phyloP scores from a whole-genome alignment of 441 rosid genomes.

The Biscutella laevigata region DNA sequence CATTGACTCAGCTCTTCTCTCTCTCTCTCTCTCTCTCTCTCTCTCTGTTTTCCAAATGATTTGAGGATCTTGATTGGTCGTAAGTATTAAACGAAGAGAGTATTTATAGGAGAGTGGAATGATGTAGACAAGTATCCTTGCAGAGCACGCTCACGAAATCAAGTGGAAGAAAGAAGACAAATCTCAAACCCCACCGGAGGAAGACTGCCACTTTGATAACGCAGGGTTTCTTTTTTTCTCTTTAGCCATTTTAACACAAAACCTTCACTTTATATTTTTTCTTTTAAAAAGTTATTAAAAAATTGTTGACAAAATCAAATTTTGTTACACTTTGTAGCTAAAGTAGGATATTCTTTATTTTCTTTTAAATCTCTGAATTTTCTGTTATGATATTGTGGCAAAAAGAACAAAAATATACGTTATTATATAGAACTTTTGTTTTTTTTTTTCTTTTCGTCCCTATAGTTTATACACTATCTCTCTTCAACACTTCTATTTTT shows the following conservation, averaged over 20 bases:
- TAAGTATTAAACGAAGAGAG: background rate
- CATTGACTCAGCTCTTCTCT: conserved; percentile 9
- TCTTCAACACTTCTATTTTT: too few relatives aligned
- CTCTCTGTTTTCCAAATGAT: background rate
- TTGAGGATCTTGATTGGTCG: background rate
- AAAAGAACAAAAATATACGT: too few relatives aligned
- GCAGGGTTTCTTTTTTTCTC: background rate
- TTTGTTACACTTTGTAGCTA: background rate
- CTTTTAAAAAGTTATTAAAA: background rate
- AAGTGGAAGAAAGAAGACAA: conserved; percentile 3
- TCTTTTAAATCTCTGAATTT: background rate
- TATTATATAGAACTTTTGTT: background rate
- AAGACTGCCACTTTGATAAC: conserved; percentile 3
- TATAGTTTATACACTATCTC: too few relatives aligned
- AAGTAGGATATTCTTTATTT: background rate
- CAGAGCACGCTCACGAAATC: conserved; percentile 16
- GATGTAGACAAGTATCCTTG: conserved; percentile 13
- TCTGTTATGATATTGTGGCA: too few relatives aligned
- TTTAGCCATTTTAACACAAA: background rate
- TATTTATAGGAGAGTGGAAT: conserved; percentile 7
- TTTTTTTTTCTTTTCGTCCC: background rate
- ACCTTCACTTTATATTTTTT: background rate
- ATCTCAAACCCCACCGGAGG: conserved; percentile 15
- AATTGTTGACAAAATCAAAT: background rate
- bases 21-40: background rate